These are phyloP conservation scores for Silene uniflora DNA, from an alignment of 148 eudicot species.

Conservation along the genomic window DNA sequence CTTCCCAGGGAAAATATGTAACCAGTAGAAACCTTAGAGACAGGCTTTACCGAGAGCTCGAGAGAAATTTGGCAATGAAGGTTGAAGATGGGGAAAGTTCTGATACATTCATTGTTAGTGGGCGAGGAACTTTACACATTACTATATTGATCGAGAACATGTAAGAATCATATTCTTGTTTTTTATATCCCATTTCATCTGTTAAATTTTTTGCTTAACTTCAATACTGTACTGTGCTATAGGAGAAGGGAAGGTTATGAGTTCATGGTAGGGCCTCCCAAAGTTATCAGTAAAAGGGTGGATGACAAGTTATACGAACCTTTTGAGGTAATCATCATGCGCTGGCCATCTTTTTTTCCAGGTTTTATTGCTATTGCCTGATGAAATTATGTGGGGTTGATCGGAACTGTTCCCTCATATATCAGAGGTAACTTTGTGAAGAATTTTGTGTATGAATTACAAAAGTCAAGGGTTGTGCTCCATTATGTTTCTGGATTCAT, in stretches of 20 bases:
- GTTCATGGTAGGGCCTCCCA: constrained; percentile 99
- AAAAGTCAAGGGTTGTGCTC: background rate
- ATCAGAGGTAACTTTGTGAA: background rate
- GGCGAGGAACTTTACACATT: constrained; percentile 94
- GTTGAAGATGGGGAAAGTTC: constrained; percentile 99
- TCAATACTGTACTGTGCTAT: constrained; percentile 12
- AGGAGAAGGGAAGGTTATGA: constrained; percentile 99
- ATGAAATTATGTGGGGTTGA: background rate
- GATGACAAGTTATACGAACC: constrained; percentile 80
- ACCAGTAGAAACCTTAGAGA: constrained; percentile 96
- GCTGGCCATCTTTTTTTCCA: background rate
- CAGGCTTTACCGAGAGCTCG: constrained; percentile 89
- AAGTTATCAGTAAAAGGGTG: constrained; percentile 83
- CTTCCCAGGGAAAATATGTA: constrained; percentile 83
- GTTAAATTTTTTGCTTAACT: constrained; percentile 4
- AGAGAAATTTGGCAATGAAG: constrained; percentile 97
- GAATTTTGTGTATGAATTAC: background rate
- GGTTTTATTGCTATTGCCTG: background rate
- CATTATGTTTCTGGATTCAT: background rate
- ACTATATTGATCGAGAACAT: constrained; percentile 97
- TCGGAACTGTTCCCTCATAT: background rate
- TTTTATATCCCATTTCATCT: constrained; percentile 3
- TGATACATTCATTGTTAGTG: constrained; percentile 91
- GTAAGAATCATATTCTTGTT: constrained; percentile 38
- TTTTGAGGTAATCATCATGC: constrained; percentile 57